phyloP scores from a whole-genome alignment of 148 eudicot species.

The Rhododendron vialii region DNA sequence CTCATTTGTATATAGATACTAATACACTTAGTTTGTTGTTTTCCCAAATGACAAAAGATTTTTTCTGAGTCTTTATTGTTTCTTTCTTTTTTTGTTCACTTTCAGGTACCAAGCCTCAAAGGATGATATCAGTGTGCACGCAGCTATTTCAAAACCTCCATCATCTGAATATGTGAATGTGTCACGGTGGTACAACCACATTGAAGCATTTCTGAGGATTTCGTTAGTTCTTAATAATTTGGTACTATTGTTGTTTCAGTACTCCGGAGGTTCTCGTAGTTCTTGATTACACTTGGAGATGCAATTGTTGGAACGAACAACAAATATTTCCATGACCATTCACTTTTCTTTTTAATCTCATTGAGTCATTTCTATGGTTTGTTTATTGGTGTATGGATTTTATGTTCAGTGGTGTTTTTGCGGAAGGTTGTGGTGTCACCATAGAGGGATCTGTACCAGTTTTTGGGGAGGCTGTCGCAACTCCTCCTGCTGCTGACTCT shows the following conservation, averaged over 20 bases:
- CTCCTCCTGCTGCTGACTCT: constrained; percentile 65
- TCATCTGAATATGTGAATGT: constrained; percentile 65
- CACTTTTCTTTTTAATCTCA: not conserved
- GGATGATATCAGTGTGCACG: constrained; percentile 75
- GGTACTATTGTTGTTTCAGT: not conserved
- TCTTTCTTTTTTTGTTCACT: not conserved
- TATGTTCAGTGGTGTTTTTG: constrained; percentile 66
- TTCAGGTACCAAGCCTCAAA: constrained; percentile 84
- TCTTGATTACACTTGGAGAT: not conserved
- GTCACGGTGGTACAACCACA: constrained; percentile 81
- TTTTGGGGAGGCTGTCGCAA: constrained; percentile 45
- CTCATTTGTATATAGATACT: not conserved
- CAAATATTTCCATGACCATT: not conserved
- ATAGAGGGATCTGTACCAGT: constrained; percentile 69
- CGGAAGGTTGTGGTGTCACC: constrained; percentile 72
- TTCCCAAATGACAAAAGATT: not conserved
- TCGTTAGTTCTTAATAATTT: constrained; percentile 53
- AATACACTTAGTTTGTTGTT: not conserved
- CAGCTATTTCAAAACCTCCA: constrained; percentile 60
- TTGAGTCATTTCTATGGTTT: not conserved
- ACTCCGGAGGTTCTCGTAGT: not conserved
- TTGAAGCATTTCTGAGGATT: constrained; percentile 83
- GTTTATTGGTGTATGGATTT: not conserved
- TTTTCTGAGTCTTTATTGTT: not conserved
- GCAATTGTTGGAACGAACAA: not conserved